Evolutionary conservation across 2,329 filamentous ascomycete genomes (phyloP).

Genomic region (Microcyclospora pomicola): DNA sequence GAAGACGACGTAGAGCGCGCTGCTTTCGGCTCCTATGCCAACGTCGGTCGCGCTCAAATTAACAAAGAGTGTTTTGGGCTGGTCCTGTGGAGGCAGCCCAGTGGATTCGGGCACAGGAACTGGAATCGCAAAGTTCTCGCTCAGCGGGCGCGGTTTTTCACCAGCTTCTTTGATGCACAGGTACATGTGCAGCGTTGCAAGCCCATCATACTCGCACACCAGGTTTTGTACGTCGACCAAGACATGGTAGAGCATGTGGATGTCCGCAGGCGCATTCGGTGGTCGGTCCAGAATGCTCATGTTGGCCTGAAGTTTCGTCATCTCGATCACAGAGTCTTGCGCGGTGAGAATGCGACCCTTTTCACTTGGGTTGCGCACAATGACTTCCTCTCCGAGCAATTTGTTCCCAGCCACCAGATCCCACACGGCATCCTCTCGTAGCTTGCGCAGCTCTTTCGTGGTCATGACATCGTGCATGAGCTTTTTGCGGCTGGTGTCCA

Average conservation of each 20-base stretch:
- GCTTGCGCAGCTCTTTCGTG: constrained; percentile 59
- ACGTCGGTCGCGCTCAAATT: constrained; percentile 69
- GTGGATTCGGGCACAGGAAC: constrained; percentile 62
- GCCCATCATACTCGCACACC: constrained; percentile 59
- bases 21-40: constrained; percentile 48
- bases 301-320: constrained; percentile 80
- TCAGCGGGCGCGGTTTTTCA: constrained; percentile 52
- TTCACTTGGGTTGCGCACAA: constrained; percentile 77
- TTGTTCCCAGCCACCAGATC: constrained; percentile 90
- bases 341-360: constrained; percentile 77
- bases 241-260: constrained; percentile 65
- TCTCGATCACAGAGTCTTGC: constrained; percentile 82
- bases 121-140: constrained; percentile 70
- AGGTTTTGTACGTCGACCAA: constrained; percentile 75
- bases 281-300: constrained; percentile 87
- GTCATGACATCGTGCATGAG: constrained; percentile 91
- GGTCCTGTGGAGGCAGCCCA: constrained; percentile 48
- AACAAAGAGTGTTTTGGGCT: constrained; percentile 74
- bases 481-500: constrained; percentile 77
- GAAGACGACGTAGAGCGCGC: constrained; percentile 68
- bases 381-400: constrained; percentile 81
- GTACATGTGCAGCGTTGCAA: constrained; percentile 62
- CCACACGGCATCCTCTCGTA: constrained; percentile 90
- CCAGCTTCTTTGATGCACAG: constrained; percentile 59
- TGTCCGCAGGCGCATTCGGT: constrained; percentile 53